Base-by-base conservation (phyloP, 257 asterid genomes). In the Nicotiana attenuata region DNA sequence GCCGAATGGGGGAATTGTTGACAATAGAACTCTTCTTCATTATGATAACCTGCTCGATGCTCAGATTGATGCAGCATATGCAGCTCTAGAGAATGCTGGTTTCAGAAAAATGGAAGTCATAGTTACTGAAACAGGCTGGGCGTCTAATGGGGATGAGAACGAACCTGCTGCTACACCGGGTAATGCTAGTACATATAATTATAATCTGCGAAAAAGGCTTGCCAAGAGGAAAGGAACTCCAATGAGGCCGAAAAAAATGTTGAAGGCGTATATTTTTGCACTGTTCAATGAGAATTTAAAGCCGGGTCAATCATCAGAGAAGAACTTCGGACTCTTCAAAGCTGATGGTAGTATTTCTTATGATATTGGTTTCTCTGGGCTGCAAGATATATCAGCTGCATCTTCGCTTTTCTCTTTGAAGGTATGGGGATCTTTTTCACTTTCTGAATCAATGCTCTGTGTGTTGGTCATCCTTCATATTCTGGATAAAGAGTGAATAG, bases 111-210 rank as follows among this genome's bases (percentile, higher is more conserved):
- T 96, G 98, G 98, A 96, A 81, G 97, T 96, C 73, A 91, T 96
- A 61, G 85, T 96, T 61, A 94, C 99, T 0, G 99, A 96, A 86
- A 96, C 99, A 1, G 99, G 99, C 35, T 96, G 99, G 99, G 98
- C 99, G 81, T 96, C 99, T 78, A 89, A 78, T 65, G 99, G 99
- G 35, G 99, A 89, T 78, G 91, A 90, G 81, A 93, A 61, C 75
- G 98, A 96, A 82, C 90, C 98, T 65, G 97, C 93, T 66, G 99
- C 99, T 14, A 93, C 94, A 0, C 78, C 81, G 1, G 77, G 77
- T 66, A 96, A 96, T 85, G 98, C 99, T 2, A 90, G 93, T 90
- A 94, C 93, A 0, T 96, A 91, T 78, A 84, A 96, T 78, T 94
- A 82, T 79, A 96, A 96, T 88, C 83, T 96, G 78, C 93, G 97